A percentile compares a stretch with the other conserved stretches of the same genome.
Conservation (phyloP, 768 basidiomycete genomes). For the Tulasnella sp. region DNA sequence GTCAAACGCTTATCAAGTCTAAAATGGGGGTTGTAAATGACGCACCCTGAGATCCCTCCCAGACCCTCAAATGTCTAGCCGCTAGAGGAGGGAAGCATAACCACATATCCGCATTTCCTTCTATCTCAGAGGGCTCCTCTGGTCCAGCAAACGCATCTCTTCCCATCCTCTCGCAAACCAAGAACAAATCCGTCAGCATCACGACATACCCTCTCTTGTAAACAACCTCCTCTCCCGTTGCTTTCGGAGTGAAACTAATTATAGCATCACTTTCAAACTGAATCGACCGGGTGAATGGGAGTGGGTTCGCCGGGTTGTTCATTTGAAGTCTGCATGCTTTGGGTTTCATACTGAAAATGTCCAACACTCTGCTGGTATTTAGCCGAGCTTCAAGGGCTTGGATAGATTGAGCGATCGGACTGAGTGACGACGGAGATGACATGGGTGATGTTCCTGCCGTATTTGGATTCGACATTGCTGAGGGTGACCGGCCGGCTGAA, state of each 20-base stretch:
- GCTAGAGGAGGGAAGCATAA: conserved; percentile 89
- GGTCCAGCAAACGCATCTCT: conserved; percentile 30
- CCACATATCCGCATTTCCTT: conserved; percentile 69
- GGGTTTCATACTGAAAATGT: conserved; percentile 90
- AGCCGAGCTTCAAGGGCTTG: conserved; percentile 71
- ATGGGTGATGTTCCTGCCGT: background rate
- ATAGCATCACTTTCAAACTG: conserved; percentile 57
- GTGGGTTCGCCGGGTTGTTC: conserved; percentile 43
- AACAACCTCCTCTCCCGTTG: conserved; percentile 57
- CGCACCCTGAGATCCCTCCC: conserved; percentile 37
- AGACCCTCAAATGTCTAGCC: conserved; percentile 76
- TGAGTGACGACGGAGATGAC: conserved; percentile 31
- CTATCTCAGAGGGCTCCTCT: conserved; percentile 39
- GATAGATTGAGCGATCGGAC: conserved; percentile 39
- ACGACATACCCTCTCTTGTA: conserved; percentile 71
- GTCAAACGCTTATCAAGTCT: conserved; percentile 21
- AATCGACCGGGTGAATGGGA: conserved; percentile 67
- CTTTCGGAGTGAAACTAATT: conserved; percentile 62
- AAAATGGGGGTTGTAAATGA: conserved; percentile 25
- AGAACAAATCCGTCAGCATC: conserved; percentile 83
- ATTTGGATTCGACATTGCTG: conserved; percentile 9
- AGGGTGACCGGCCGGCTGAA: conserved; percentile 7
- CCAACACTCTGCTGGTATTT: conserved; percentile 63
- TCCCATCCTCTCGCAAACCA: conserved; percentile 77
- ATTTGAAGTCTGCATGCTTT: conserved; percentile 94